Conservation (phyloP, 176 grass and related monocot genomes). For the Oryza nivara region DNA sequence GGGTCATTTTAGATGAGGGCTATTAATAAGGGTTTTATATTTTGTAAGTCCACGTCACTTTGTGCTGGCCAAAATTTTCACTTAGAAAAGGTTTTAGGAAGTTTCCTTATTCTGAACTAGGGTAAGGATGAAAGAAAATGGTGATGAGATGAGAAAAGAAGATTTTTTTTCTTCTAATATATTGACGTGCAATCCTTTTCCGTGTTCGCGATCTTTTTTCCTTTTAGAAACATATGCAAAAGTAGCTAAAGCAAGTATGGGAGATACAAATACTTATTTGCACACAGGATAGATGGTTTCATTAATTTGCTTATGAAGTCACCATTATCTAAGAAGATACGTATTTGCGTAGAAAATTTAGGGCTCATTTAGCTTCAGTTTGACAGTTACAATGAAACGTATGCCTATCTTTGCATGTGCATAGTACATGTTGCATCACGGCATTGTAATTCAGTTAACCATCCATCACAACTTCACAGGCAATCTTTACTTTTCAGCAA, state of each 20-base stretch:
- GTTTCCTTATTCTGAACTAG: not conserved
- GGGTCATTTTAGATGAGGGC: conserved; percentile 14
- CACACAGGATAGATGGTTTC: no score
- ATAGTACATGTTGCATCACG: not conserved
- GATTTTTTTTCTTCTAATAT: no score
- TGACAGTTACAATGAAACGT: not conserved
- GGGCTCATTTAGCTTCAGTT: not conserved
- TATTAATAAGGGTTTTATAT: conserved; percentile 2
- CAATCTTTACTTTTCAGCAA: not conserved
- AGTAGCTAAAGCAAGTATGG: not conserved
- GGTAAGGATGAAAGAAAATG: not conserved
- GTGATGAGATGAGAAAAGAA: not conserved
- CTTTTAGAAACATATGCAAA: not conserved
- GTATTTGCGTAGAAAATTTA: no score
- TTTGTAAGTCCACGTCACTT: conserved; percentile 53
- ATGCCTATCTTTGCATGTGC: not conserved
- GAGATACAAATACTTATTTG: not conserved
- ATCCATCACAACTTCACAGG: not conserved
- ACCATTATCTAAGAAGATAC: no score
- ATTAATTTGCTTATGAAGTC: no score
- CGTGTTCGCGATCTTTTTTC: not conserved
- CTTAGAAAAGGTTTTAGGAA: not conserved
- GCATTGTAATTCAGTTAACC: not conserved
- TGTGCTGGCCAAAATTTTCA: conserved; percentile 43
- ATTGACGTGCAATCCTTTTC: no score